These are phyloP conservation scores for Lepidium africanum DNA, from an alignment of 345 rosid species.

Conservation along the genomic window DNA sequence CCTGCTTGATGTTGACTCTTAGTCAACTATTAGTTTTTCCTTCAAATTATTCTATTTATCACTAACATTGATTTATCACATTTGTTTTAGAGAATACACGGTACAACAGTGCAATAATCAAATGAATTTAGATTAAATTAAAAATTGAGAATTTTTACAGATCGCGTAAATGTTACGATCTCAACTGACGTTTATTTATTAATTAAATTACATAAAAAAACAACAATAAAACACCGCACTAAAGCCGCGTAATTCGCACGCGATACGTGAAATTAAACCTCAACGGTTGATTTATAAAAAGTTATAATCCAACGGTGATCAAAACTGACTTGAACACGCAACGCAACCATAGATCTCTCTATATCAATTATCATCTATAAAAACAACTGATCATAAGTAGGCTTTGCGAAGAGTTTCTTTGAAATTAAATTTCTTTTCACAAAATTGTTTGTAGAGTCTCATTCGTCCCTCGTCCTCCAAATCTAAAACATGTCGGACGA, in stretches of 20 bases:
- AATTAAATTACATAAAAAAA: too few relatives aligned
- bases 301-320: conserved; percentile 19
- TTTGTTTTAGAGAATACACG: background rate
- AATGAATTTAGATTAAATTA: background rate
- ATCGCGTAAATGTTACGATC: background rate
- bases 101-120: background rate
- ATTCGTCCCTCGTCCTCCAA: background rate
- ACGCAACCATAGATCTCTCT: background rate
- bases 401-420: background rate
- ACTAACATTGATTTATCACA: background rate
- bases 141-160: background rate
- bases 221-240: background rate
- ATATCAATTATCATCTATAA: background rate
- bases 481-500: conserved; percentile 28
- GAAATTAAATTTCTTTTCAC: background rate
- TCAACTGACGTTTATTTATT: background rate
- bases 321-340: background rate
- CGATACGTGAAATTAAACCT: background rate
- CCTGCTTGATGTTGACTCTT: background rate
- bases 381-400: background rate
- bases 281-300: background rate
- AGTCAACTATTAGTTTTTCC: background rate
- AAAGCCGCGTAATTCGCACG: background rate
- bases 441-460: background rate
- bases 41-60: background rate